Evolutionary conservation across 179 eudicot species (phyloP), one percentile per base, ranked within the genome.

Genomic region (Actinidia polygama): DNA sequence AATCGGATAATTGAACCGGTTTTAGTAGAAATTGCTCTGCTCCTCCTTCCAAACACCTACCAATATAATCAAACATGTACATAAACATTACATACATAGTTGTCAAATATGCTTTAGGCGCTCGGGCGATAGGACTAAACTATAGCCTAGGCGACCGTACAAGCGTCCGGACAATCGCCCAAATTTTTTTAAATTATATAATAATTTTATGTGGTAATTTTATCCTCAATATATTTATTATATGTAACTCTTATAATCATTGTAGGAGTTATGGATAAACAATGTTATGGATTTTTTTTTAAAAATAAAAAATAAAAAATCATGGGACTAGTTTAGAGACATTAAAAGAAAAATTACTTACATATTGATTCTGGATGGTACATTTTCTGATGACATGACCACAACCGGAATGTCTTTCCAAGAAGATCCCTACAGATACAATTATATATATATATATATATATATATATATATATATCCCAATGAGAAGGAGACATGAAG

Each of bases 41-140:
- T 70, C 90, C 90, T 83, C 83, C 90, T 78, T 87, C 90, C 79
- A 85, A 70, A 68, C 89, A 87, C 89, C 91, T 89, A 55, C 24
- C 53, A 49, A 21, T 47, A 15, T 23, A n/a, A 74, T 78, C 76
- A 83, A 75, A 69, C 11, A 15, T 21, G 55, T 51, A 23, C 10
- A 51, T 57, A 16, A 14, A 26, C 18, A 30, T 15, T n/a, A 73
- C 11, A 6, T 23, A 63, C 21, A 23, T 66, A 66, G 3, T 3
- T 40, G 44, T 40, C 4, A 40, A 40, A 40, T 40, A 40, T 40
- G 4, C 4, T 40, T 40, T 40, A 40, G 44, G 44, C 4, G 44
- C 44, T 40, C 4, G 44, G 44, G 44, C 3, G 2, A 40, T 40
- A 3, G 44, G 44, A 40, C 3, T 40, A 40, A 40, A 3, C 44